Base-by-base conservation (phyloP, 129 eudicot species). In the Flaveria linearis region DNA sequence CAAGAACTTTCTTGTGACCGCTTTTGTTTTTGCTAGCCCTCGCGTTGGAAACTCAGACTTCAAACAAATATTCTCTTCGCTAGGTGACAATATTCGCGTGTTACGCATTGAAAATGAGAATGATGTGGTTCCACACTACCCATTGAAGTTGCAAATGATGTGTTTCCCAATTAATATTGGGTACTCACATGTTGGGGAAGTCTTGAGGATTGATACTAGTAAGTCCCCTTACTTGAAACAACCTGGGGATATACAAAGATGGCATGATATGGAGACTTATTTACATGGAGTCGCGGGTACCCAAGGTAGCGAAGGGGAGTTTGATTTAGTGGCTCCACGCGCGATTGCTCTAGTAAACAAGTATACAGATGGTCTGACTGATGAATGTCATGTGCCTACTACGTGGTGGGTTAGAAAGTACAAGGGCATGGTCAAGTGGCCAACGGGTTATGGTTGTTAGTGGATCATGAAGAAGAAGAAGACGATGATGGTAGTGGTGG, bases 241-340 rank as follows among this genome's bases (percentile, higher is more conserved):
- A n/a, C 98, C 91, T 0, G 97, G 96, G 33, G 83, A 75, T 62
- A 45, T 84, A 39, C 78, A 50, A 18, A 84, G 72, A 64, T 91
- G 91, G 91, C 98, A 94, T 76, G 86, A 78, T 43, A 57, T 88
- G 90, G 98, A 91, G 83, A 81, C 61, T 36, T 87, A 94, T 77
- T 28, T 94, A 80, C 98, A 94, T 65, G 98, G 98, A 28, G 89
- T 94, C 18, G 97, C 98, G 2, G 97, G 98, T 18, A 81, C 86
- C n/a, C 91, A 91, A 53, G 96, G 90, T 47, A 46, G 43, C 7
- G 36, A 72, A 65, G 90, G 91, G 23, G 93, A 76, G 58, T 94
- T 94, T 39, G 69, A 83, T 56, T 78, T 91, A 66, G 93, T 50
- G 22, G 85, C 83, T 13, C 56, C 81, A 26, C 84, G 96, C 0